Percentiles rank a stretch among this genome's conserved stretches.
Evolutionary conservation across 2,329 filamentous ascomycete genomes (phyloP).

Genomic region (Chaetomium sp.): DNA sequence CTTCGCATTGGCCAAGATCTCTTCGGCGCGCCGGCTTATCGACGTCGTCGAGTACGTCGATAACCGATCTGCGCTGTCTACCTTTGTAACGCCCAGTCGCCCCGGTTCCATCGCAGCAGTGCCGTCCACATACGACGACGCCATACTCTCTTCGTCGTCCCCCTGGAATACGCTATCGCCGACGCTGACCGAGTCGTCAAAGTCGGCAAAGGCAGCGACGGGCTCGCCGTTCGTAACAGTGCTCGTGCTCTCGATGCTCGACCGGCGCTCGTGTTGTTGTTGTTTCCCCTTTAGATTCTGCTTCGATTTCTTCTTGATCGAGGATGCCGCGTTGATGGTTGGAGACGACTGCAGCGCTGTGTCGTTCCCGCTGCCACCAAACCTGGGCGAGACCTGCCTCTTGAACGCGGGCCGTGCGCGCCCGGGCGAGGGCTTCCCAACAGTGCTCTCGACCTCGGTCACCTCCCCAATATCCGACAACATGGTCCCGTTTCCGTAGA

Average conservation of each 20-base stretch:
- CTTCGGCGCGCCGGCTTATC: slow-evolving; percentile 75
- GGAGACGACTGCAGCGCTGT: slow-evolving; percentile 38
- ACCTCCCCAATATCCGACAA: slow-evolving; percentile 58
- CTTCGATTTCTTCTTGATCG: slow-evolving; percentile 42
- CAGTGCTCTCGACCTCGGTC: slow-evolving; percentile 46
- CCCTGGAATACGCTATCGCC: slow-evolving; percentile 61
- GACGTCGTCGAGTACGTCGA: slow-evolving; percentile 62
- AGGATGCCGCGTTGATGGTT: slow-evolving; percentile 37
- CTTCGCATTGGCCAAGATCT: slow-evolving; percentile 91
- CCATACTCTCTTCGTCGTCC: slow-evolving; percentile 61
- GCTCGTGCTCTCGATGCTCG: slow-evolving; percentile 55
- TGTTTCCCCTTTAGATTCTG: slow-evolving; percentile 28
- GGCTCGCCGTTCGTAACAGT: slow-evolving; percentile 50
- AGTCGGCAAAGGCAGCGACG: slow-evolving; percentile 48
- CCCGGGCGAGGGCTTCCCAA: slow-evolving; percentile 36
- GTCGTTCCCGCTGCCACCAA: slow-evolving; percentile 27
- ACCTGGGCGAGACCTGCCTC: slow-evolving; percentile 24
- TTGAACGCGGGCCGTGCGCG: slow-evolving; percentile 32
- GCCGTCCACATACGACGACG: slow-evolving; percentile 49
- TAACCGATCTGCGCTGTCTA: slow-evolving; percentile 23
- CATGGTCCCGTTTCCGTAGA: slow-evolving; percentile 65
- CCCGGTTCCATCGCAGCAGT: slow-evolving; percentile 29
- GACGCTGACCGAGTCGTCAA: slow-evolving; percentile 56
- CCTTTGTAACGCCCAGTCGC: slow-evolving; percentile 22
- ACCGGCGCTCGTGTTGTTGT: slow-evolving; percentile 40